phyloP scores from a whole-genome alignment of 2,329 filamentous ascomycete species.

The Xylaria sp. region DNA sequence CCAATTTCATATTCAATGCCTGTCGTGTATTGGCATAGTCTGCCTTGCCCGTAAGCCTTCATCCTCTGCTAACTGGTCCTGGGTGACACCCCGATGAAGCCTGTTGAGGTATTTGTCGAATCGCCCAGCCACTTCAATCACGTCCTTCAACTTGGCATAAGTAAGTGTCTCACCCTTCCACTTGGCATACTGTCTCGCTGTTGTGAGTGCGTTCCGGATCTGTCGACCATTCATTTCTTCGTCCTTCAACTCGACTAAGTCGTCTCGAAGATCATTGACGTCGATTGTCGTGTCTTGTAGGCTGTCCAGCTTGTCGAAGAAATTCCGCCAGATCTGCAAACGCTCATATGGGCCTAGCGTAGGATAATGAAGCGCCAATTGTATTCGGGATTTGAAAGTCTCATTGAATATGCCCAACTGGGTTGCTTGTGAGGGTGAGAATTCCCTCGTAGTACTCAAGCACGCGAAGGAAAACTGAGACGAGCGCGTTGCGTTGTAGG shows the following conservation, averaged over 20 bases:
- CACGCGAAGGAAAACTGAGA: conserved; percentile 50
- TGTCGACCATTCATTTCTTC: conserved; percentile 55
- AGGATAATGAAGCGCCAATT: conserved; percentile 37
- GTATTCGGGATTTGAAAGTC: conserved; percentile 42
- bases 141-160: conserved; percentile 10
- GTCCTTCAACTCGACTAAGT: conserved; percentile 33
- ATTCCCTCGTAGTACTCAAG: conserved; percentile 57
- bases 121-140: conserved; percentile 6
- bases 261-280: too few species aligned
- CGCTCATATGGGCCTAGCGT: conserved; percentile 32
- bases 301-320: conserved; percentile 25
- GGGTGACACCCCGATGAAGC: not conserved
- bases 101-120: conserved; percentile 19
- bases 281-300: too few species aligned
- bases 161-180: conserved; percentile 14
- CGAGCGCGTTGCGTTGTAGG: conserved; percentile 38
- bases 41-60: too few species aligned
- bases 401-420: conserved; percentile 44
- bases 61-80: conserved; percentile 14
- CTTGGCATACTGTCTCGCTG: conserved; percentile 21
- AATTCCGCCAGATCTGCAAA: conserved; percentile 39
- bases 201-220: conserved; percentile 54
- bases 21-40: too few species aligned
- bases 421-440: conserved; percentile 54
- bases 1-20: too few species aligned